Evolutionary conservation across 768 basidiomycete genomes (phyloP).

Genomic region (Mrakia frigida): DNA sequence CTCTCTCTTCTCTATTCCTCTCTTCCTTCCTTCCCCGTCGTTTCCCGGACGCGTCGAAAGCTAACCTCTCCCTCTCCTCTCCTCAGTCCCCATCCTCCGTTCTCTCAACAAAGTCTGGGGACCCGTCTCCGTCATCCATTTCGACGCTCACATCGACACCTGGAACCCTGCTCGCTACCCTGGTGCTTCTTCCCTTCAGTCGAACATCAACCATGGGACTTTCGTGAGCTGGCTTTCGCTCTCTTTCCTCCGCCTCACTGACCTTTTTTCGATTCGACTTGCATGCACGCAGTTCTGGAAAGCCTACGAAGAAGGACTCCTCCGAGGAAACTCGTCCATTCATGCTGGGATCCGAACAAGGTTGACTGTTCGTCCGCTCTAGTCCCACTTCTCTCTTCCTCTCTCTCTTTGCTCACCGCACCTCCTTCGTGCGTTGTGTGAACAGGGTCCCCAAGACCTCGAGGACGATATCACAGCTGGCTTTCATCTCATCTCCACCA

Average conservation of each 20-base stretch:
- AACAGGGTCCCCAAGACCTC: slow-evolving; percentile 60
- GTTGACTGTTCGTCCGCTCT: slow-evolving; percentile 50
- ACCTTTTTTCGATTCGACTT: background rate
- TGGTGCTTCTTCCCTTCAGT: slow-evolving; percentile 54
- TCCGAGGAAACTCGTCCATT: slow-evolving; percentile 61
- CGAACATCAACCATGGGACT: slow-evolving; percentile 67
- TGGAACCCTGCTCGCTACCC: slow-evolving; percentile 43
- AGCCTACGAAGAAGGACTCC: slow-evolving; percentile 69
- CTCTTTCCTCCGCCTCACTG: background rate
- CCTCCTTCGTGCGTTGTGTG: background rate
- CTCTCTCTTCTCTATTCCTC: background rate
- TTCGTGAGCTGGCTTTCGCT: slow-evolving; percentile 46
- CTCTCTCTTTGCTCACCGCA: background rate
- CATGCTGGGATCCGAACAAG: slow-evolving; percentile 84
- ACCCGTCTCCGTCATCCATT: slow-evolving; percentile 55
- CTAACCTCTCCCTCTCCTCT: too few species aligned
- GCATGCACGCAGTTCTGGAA: slow-evolving; percentile 53
- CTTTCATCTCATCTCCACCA: slow-evolving; percentile 70
- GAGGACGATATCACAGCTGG: slow-evolving; percentile 66
- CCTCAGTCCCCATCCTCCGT: slow-evolving; percentile 64
- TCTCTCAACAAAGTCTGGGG: slow-evolving; percentile 74
- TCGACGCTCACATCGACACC: slow-evolving; percentile 71
- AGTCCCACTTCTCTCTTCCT: slow-evolving; percentile 35
- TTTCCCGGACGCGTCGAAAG: too few species aligned
- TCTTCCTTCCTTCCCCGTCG: too few species aligned